Percentiles rank a stretch among this genome's conserved stretches.
These are phyloP conservation scores for Alternaria tenuissima DNA, from an alignment of 2,329 filamentous ascomycete species.

Conservation along the genomic window DNA sequence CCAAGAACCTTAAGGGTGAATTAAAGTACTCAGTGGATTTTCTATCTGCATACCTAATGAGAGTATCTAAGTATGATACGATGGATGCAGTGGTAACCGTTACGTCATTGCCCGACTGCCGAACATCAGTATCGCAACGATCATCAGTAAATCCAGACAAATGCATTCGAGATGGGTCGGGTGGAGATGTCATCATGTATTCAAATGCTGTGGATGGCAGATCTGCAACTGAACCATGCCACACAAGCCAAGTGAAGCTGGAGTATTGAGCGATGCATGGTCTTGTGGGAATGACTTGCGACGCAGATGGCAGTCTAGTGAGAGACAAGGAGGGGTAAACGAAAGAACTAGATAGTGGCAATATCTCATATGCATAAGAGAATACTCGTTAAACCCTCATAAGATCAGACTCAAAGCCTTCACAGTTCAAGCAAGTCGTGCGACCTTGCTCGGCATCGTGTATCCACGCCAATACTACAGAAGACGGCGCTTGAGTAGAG, in stretches of 20 bases:
- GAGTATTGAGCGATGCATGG: neutral
- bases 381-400: neutral
- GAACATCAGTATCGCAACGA: neutral
- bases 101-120: neutral
- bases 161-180: neutral
- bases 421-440: neutral
- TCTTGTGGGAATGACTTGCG: neutral
- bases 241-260: neutral
- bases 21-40: too few relatives aligned
- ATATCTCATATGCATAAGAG: neutral
- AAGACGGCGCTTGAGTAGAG: neutral
- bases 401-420: neutral
- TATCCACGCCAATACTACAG: neutral
- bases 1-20: accelerated
- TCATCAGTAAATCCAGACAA: neutral
- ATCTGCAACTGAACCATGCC: neutral
- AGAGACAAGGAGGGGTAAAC: neutral
- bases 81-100: neutral
- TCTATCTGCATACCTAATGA: neutral
- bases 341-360: neutral
- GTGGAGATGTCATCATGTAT: too few relatives aligned
- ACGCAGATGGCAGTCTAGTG: neutral
- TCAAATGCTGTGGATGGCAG: neutral
- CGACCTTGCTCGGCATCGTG: too few relatives aligned
- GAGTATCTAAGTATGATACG: neutral